Evolutionary conservation across 345 rosid genomes (phyloP).

Genomic region (Kandelia obovata): DNA sequence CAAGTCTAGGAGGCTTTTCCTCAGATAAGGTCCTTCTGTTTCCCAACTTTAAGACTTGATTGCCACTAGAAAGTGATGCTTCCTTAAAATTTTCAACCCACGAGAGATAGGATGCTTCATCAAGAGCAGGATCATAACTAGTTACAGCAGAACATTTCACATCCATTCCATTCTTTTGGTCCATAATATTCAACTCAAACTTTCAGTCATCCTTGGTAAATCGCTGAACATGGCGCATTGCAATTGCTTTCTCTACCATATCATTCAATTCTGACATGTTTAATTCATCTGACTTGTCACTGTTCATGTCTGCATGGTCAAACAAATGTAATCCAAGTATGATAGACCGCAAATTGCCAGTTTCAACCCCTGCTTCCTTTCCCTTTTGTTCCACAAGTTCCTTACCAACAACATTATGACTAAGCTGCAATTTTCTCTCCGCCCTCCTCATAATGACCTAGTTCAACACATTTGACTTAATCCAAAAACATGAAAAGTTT

Average conservation of each 20-base stretch:
- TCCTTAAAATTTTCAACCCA: constrained; percentile 82
- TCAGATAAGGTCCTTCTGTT: constrained; percentile 41
- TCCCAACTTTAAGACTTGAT: constrained; percentile 32
- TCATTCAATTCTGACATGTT: constrained; percentile 51
- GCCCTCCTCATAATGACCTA: constrained; percentile 86
- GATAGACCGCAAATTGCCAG: constrained; percentile 56
- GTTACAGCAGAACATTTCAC: constrained; percentile 30
- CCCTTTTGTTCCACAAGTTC: constrained; percentile 35
- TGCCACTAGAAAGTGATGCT: constrained; percentile 40
- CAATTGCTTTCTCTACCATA: constrained; percentile 62
- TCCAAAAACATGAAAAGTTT: not conserved
- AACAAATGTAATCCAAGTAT: constrained; percentile 70
- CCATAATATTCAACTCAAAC: constrained; percentile 46
- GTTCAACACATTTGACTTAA: constrained; percentile 8
- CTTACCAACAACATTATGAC: constrained; percentile 68
- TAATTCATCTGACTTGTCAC: constrained; percentile 41
- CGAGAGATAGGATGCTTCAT: constrained; percentile 75
- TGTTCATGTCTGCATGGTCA: constrained; percentile 45
- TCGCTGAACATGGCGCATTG: constrained; percentile 43
- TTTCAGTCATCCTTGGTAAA: constrained; percentile 42
- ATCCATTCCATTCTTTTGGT: constrained; percentile 25
- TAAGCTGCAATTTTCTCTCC: constrained; percentile 72
- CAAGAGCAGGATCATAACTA: constrained; percentile 51
- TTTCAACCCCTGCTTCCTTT: constrained; percentile 43
- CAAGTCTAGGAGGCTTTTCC: constrained; percentile 44